Evolutionary conservation across 2,329 filamentous ascomycete species (phyloP).

Genomic region (Aurifilum marmelostoma): DNA sequence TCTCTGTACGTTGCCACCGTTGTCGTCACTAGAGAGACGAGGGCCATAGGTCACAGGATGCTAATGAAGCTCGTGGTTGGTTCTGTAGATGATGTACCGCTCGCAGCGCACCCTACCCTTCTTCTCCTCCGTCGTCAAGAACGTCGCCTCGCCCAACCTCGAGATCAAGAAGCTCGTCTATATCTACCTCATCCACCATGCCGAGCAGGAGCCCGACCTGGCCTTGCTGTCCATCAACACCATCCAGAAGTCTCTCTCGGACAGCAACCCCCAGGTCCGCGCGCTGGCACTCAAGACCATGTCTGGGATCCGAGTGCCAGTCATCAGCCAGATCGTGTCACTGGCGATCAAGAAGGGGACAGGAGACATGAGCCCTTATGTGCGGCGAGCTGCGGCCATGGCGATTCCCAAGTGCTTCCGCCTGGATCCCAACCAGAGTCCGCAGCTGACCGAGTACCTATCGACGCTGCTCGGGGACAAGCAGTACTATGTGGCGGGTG

Average conservation of each 20-base stretch:
- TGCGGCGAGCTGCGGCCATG: conserved; percentile 88
- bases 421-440: conserved; percentile 82
- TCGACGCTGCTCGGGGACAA: conserved; percentile 80
- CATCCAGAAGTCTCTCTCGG: conserved; percentile 95
- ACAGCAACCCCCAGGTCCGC: conserved; percentile 86
- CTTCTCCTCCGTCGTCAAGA: conserved; percentile 98
- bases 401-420: conserved; percentile 96
- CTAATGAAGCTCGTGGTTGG: neutral
- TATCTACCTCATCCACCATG: conserved; percentile 96
- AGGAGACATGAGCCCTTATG: conserved; percentile 91
- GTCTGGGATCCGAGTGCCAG: conserved; percentile 95
- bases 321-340: conserved; percentile 96
- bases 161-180: conserved; percentile 99
- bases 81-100: conserved; percentile 85
- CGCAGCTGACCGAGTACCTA: conserved; percentile 83
- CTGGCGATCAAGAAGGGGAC: conserved; percentile 93
- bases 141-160: conserved; percentile 89
- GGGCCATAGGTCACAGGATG: neutral
- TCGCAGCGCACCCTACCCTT: conserved; percentile 86
- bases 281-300: conserved; percentile 94
- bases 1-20: conserved; percentile 66
- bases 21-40: conserved; percentile 5
- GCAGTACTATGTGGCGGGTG: conserved; percentile 95
- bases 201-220: conserved; percentile 93
- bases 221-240: conserved; percentile 97